Conservation (phyloP, 176 grass and related monocot species). For the Aegilops speltoides region DNA sequence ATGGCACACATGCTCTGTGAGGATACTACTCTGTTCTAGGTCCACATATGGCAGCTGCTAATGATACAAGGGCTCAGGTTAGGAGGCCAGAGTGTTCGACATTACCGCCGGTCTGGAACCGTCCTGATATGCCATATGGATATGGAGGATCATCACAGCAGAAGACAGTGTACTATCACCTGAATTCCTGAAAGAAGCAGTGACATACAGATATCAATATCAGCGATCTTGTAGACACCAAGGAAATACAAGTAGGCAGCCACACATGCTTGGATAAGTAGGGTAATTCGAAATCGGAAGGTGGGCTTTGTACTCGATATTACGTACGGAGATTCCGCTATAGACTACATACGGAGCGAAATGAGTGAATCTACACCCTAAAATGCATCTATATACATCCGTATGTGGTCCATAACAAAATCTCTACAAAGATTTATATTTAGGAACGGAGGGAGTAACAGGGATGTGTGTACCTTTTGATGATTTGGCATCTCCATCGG, state of each 20-base stretch:
- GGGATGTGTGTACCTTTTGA: conserved; percentile 20
- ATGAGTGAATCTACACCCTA: too few relatives aligned
- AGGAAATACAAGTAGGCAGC: not conserved
- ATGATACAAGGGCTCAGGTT: not conserved
- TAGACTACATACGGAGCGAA: too few relatives aligned
- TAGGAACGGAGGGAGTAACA: not conserved
- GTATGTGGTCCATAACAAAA: too few relatives aligned
- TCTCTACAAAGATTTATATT: too few relatives aligned
- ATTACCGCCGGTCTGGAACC: not conserved
- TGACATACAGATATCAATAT: not conserved
- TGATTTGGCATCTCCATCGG: not conserved
- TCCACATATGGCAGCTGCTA: not conserved
- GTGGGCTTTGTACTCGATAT: too few relatives aligned
- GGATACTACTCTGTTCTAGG: not conserved
- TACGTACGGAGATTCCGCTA: not conserved
- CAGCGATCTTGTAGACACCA: not conserved
- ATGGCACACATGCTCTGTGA: not conserved
- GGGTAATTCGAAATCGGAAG: too few relatives aligned
- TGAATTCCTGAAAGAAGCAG: not conserved
- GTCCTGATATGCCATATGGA: too few relatives aligned
- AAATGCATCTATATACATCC: too few relatives aligned
- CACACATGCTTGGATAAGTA: not conserved
- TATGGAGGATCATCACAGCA: not conserved
- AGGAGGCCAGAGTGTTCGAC: not conserved
- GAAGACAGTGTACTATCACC: not conserved